Conservation (phyloP, 2,329 filamentous ascomycete species). For the Monosporascus sp. region DNA sequence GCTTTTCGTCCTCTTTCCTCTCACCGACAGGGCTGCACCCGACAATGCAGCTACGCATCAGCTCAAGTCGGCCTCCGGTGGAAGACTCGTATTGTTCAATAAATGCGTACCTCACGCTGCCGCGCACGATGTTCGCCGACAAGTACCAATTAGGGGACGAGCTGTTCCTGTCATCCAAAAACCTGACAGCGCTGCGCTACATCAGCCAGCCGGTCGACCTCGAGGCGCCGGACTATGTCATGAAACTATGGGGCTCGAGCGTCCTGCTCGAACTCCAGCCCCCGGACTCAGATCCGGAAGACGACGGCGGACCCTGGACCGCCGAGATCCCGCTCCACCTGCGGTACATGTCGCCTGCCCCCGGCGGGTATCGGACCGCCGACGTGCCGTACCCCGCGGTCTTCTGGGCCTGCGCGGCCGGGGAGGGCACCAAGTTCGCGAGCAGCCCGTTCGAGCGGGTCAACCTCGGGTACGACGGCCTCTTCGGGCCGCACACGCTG, state of each 20-base stretch:
- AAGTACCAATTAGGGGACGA: slow-evolving; percentile 75
- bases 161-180: slow-evolving; percentile 76
- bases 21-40: slow-evolving; percentile 78
- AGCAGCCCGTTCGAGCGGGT: slow-evolving; percentile 79
- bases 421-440: slow-evolving; percentile 60
- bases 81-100: slow-evolving; percentile 60
- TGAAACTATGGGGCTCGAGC: slow-evolving; percentile 71
- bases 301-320: slow-evolving; percentile 49
- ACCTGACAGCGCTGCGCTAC: slow-evolving; percentile 63
- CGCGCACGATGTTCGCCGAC: slow-evolving; percentile 77
- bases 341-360: slow-evolving; percentile 67
- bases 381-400: slow-evolving; percentile 75
- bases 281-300: slow-evolving; percentile 33
- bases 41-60: slow-evolving; percentile 64
- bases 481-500: slow-evolving; percentile 71
- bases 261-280: slow-evolving; percentile 69
- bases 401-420: slow-evolving; percentile 82
- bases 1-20: slow-evolving; percentile 61
- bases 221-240: slow-evolving; percentile 81
- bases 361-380: slow-evolving; percentile 47
- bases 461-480: slow-evolving; percentile 78
- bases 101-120: slow-evolving; percentile 78
- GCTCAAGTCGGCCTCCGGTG: slow-evolving; percentile 43
- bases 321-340: slow-evolving; percentile 77
- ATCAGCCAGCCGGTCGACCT: slow-evolving; percentile 77